Evolutionary conservation across 495 filamentous ascomycete genomes (phyloP), one percentile per base, ranked within the genome.

Genomic region (Achaetomiella virescens): DNA sequence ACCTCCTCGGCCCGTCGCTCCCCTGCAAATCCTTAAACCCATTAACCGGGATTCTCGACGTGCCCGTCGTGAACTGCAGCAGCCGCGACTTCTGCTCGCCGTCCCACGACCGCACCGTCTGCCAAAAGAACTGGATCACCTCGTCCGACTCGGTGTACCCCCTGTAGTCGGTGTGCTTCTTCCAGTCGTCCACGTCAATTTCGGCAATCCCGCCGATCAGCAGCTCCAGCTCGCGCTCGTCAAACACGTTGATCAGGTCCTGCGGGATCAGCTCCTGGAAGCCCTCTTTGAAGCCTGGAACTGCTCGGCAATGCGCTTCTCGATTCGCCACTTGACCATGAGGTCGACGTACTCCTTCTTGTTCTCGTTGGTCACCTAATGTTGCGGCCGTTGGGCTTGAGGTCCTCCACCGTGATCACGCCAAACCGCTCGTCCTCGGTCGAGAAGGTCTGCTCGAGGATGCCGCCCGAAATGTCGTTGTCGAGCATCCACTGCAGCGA

Each of bases 161-260:
- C 57, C 93, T 84, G 74, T 99, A 99, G 68, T 99, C 93, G n/a
- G 93, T 99, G 75, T 99, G 93, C 76, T 99, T 99, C 85, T 99
- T 99, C 93, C 93, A 99, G 71, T 99, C 93, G 46, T 97, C 93
- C 18, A 99, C 95, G 65, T 99, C 93, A 62, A 99, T 99, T 70
- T 99, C 93, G 42, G 93, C 95, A 66, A 99, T 99, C 79, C 93
- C 93, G 59, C 93, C 93, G 68, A 99, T 97, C 60, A 99, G 77
- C 62, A 99, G 74, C 72, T 99, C 93, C 46, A 99, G 76, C 70
- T 99, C 93, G 53, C 93, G 87, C 77, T 97, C 93, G 66, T 99
- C 93, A 66, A 99, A 99, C 43, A 99, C 93, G 62, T 96, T 97
- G 70, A 99, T 91, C 27, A 99, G 81, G 64, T 99, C 93, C 35